Base-by-base conservation (phyloP, 352 stramenopile species). In the Paralagenidium karlingii region DNA sequence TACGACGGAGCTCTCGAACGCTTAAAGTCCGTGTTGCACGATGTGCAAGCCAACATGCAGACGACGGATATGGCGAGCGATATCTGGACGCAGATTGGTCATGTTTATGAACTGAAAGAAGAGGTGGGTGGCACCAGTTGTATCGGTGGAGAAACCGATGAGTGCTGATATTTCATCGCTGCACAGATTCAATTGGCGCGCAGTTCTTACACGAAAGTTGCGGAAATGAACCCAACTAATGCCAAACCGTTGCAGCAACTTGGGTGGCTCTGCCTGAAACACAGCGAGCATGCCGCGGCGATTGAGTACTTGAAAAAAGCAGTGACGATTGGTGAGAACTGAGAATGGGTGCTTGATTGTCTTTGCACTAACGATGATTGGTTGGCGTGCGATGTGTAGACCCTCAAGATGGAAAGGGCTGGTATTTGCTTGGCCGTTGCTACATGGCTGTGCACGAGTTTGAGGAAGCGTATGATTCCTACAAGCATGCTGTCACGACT, bases 381-480 rank as follows among this genome's bases (percentile, higher is more conserved):
- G 8, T 20, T 47, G 5, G 45, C 24, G 5, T 8, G 19, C n/a
- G n/a, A n/a, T n/a, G n/a, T n/a, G 8, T 47, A 60, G 75, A 89
- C 43, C 70, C 73, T 13, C 71, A 89, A 42, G 75, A 89, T 31
- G 75, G 75, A 38, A 89, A 89, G 47, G 82, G 79, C 21, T 94
- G 82, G 82, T 94, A 94, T 56, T 51, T 94, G 5, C 49, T 94
- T 8, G 82, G 82, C 15, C 66, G 82, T 16, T 94, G 82, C 56
- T 94, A 94, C 58, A 94, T 94, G 82, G 82, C 82, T 6, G 79
- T 88, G 2, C 75, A 90, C 39, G 78, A 92, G 55, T 91, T 92
- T 49, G 78, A 92, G 50, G 73, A 91, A 46, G 82, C 82, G 2
- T 94, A 93, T 42, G 71, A 89, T 48, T 84, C 82, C 16, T 94